Conservation (phyloP, 1,284 basidiomycete species). For the Sporisorium scitamineum region DNA sequence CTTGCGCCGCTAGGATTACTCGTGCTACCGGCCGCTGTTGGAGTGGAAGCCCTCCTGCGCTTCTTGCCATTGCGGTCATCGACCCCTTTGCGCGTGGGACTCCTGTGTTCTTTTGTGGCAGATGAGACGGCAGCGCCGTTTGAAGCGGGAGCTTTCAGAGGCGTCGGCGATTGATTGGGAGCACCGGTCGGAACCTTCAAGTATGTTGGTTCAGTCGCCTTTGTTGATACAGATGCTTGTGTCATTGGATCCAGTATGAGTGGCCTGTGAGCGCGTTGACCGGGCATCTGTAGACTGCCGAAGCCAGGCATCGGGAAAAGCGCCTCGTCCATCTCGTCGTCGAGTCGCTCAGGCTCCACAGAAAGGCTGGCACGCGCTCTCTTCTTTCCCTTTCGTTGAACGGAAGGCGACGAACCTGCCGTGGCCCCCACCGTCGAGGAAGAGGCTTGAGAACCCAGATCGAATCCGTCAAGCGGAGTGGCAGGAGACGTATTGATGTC, state of each 20-base stretch:
- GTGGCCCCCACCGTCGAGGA: not conserved
- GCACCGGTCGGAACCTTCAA: too few relatives aligned
- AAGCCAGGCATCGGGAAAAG: constrained; percentile 49
- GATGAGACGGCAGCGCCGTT: not conserved
- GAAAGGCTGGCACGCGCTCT: constrained; percentile 14
- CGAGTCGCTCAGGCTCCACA: constrained; percentile 38
- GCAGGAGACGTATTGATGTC: not conserved
- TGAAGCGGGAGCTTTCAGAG: not conserved
- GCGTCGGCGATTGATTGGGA: not conserved
- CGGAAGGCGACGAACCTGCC: constrained; percentile 10
- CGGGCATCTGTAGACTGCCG: not conserved
- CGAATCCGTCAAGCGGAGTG: constrained; percentile 12
- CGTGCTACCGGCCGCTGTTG: not conserved
- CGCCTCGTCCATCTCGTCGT: constrained; percentile 44
- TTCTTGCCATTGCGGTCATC: not conserved
- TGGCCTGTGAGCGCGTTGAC: not conserved
- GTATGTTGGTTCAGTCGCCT: too few relatives aligned
- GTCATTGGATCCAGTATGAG: not conserved
- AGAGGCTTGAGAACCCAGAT: constrained; percentile 7
- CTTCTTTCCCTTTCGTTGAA: constrained; percentile 15
- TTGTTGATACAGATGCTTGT: too few relatives aligned
- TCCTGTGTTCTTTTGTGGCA: not conserved
- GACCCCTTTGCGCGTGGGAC: not conserved
- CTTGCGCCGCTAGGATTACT: not conserved
- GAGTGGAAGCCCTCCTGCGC: constrained; percentile 2